Evolutionary conservation across 805 yeast genomes (phyloP).

Genomic region (Candida morakotiae): DNA sequence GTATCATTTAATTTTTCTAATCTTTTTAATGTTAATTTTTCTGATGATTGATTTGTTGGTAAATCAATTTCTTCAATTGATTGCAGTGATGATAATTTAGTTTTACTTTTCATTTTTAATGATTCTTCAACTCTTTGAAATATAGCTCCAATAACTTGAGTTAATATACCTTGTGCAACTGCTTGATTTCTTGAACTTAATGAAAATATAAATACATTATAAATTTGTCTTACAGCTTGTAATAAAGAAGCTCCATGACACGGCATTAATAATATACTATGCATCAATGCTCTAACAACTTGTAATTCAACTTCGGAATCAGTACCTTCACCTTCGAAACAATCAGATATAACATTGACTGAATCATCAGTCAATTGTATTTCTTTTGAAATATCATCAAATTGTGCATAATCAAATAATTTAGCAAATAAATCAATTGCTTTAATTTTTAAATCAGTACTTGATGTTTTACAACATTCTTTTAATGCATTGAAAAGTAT

Average conservation of each 20-base stretch:
- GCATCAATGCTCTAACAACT: constrained; percentile 85
- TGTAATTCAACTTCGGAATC: constrained; percentile 88
- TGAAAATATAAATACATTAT: constrained; percentile 86
- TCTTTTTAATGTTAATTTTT: constrained; percentile 53
- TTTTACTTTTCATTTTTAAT: constrained; percentile 34
- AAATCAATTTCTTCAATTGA: constrained; percentile 18
- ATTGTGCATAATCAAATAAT: constrained; percentile 79
- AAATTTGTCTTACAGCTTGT: constrained; percentile 89
- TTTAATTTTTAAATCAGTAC: constrained; percentile 58
- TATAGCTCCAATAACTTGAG: constrained; percentile 83
- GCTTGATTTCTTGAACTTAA: constrained; percentile 81
- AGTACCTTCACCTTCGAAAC: constrained; percentile 90
- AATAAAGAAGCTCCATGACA: constrained; percentile 87
- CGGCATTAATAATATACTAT: constrained; percentile 78
- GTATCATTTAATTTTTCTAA: constrained; percentile 55
- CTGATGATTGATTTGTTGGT: constrained; percentile 12
- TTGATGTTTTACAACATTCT: constrained; percentile 65
- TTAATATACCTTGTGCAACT: constrained; percentile 90
- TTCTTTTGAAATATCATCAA: constrained; percentile 55
- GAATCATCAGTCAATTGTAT: constrained; percentile 73
- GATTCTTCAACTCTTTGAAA: constrained; percentile 60
- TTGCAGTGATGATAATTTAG: constrained; percentile 13
- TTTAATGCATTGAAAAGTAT: constrained; percentile 77
- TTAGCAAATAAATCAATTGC: constrained; percentile 87
- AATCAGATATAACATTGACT: constrained; percentile 75